A percentile compares a stretch with the other conserved stretches of the same genome.
Conservation (phyloP, 2,329 filamentous ascomycete species). For the Huntiella bhutanensis region DNA sequence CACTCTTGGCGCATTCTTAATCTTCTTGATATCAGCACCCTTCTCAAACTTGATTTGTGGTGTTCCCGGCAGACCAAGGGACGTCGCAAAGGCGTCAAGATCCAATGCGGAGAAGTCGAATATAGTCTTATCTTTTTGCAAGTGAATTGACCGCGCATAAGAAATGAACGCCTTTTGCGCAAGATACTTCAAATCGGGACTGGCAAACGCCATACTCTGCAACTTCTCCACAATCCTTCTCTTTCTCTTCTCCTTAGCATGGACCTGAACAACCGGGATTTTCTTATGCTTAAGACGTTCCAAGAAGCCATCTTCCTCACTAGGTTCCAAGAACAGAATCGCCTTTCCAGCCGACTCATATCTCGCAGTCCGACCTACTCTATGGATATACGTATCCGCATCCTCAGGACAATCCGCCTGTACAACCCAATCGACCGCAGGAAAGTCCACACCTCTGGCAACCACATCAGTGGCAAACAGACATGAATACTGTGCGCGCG, state of each 20-base stretch:
- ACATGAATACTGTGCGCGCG: constrained; percentile 62
- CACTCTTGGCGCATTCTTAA: constrained; percentile 69
- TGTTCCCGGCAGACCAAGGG: constrained; percentile 73
- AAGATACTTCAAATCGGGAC: constrained; percentile 81
- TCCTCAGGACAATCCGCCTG: constrained; percentile 95
- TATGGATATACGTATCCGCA: constrained; percentile 92
- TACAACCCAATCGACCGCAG: constrained; percentile 96
- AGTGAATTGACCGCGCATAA: constrained; percentile 65
- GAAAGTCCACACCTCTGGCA: constrained; percentile 85
- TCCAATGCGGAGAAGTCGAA: constrained; percentile 73
- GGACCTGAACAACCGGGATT: constrained; percentile 71
- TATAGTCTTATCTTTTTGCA: constrained; percentile 81
- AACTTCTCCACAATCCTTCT: constrained; percentile 66
- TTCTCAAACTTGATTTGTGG: constrained; percentile 88
- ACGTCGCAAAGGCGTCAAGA: constrained; percentile 68
- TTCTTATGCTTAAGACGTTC: constrained; percentile 72
- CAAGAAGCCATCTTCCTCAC: constrained; percentile 82
- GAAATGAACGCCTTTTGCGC: constrained; percentile 92
- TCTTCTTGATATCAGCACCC: constrained; percentile 66
- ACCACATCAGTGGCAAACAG: constrained; percentile 93
- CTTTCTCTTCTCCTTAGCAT: constrained; percentile 77
- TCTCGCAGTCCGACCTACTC: constrained; percentile 83
- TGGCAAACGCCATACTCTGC: constrained; percentile 91
- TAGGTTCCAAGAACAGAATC: constrained; percentile 80
- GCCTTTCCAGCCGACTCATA: constrained; percentile 77